Conservation (phyloP, 768 basidiomycete species). For the Roridomyces roridus region DNA sequence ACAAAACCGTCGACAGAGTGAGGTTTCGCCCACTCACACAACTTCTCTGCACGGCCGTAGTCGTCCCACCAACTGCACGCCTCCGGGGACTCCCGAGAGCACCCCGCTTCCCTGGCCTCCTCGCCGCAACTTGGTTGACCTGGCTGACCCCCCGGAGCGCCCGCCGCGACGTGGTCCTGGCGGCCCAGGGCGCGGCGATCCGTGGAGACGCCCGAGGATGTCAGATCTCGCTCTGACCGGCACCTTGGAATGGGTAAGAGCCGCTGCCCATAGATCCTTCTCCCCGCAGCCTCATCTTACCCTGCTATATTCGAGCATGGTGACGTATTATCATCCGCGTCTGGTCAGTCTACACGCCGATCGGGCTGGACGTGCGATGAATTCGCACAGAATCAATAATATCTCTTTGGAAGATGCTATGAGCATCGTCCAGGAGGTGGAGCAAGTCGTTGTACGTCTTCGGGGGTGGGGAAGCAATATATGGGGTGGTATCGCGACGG, state of each 20-base stretch:
- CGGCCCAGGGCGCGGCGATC: slow-evolving; percentile 2
- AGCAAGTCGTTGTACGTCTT: slow-evolving; percentile 14
- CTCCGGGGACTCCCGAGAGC: slow-evolving; percentile 24
- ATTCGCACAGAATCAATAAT: slow-evolving; percentile 20
- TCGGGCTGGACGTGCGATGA: slow-evolving; percentile 23
- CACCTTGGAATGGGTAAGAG: slow-evolving; percentile 26
- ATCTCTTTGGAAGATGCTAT: slow-evolving; percentile 25
- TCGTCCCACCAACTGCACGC: slow-evolving; percentile 35
- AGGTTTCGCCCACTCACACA: slow-evolving; percentile 29
- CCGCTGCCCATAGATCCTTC: slow-evolving; percentile 22
- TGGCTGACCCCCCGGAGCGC: too few relatives aligned
- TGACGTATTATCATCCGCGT: slow-evolving; percentile 28
- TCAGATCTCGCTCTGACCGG: slow-evolving; percentile 22
- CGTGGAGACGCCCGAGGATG: slow-evolving; percentile 4
- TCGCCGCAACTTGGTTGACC: background rate
- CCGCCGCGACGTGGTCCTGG: slow-evolving; percentile 9
- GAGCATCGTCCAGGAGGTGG: slow-evolving; percentile 23
- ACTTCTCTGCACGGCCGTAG: slow-evolving; percentile 26
- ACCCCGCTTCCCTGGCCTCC: slow-evolving; percentile 10
- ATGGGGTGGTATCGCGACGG: slow-evolving; percentile 18
- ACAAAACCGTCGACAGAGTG: too few relatives aligned
- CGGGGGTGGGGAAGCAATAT: slow-evolving; percentile 11
- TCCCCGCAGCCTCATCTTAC: slow-evolving; percentile 25
- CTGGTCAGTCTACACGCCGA: slow-evolving; percentile 20
- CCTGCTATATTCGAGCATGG: slow-evolving; percentile 19